Evolutionary conservation across 768 basidiomycete species (phyloP).

Genomic region (Suillus paluster): DNA sequence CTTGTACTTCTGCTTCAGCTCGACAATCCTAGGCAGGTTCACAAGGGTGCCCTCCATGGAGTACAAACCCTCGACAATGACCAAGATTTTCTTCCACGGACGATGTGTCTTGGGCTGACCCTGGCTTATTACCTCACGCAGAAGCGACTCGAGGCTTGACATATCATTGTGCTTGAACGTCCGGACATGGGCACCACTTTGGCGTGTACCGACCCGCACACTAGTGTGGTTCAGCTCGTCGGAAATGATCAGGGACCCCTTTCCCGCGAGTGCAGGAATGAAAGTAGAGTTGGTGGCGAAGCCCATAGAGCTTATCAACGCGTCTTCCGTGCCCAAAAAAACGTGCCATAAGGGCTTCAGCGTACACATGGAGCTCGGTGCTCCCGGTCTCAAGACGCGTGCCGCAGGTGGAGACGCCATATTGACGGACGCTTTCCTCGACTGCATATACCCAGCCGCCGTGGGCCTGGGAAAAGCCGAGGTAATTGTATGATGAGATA

Average conservation of each 20-base stretch:
- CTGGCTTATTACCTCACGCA: slow-evolving; percentile 93
- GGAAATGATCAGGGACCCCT: slow-evolving; percentile 93
- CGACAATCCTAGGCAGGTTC: slow-evolving; percentile 80
- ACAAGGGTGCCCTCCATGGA: slow-evolving; percentile 98
- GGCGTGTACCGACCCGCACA: slow-evolving; percentile 89
- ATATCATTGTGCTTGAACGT: slow-evolving; percentile 99
- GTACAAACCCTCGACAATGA: slow-evolving; percentile 95
- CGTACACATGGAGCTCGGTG: slow-evolving; percentile 77
- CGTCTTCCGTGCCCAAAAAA: slow-evolving; percentile 92
- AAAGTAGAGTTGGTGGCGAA: slow-evolving; percentile 94
- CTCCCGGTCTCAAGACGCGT: slow-evolving; percentile 85
- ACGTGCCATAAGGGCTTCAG: slow-evolving; percentile 86
- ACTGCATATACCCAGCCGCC: slow-evolving; percentile 96
- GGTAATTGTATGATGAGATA: slow-evolving; percentile 98
- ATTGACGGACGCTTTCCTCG: slow-evolving; percentile 80
- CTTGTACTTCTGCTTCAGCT: slow-evolving; percentile 95
- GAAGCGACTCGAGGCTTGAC: slow-evolving; percentile 73
- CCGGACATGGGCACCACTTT: slow-evolving; percentile 86
- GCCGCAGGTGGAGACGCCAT: slow-evolving; percentile 81
- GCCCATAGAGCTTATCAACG: slow-evolving; percentile 94
- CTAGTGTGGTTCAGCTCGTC: slow-evolving; percentile 97
- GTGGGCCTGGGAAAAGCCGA: slow-evolving; percentile 93
- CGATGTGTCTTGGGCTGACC: slow-evolving; percentile 97
- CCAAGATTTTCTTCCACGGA: slow-evolving; percentile 98
- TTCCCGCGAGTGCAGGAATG: slow-evolving; percentile 88